Evolutionary conservation across 2,329 filamentous ascomycete genomes (phyloP).

Genomic region (Aschersonia sp.): DNA sequence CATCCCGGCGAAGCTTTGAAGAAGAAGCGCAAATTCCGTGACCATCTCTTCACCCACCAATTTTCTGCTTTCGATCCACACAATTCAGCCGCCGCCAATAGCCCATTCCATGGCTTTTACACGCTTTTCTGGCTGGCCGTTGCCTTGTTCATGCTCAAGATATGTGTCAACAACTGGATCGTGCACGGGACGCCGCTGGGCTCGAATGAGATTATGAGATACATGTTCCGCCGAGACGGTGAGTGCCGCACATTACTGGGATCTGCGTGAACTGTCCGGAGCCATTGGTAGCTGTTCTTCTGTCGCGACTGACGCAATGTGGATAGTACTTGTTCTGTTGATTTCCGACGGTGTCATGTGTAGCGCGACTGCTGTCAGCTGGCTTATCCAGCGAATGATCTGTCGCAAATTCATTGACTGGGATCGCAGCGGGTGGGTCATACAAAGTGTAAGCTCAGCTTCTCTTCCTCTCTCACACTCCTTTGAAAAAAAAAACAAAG

Average conservation of each 20-base stretch:
- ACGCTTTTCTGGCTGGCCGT: conserved; percentile 65
- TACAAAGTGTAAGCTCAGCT: conserved; percentile 43
- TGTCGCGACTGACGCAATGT: background rate
- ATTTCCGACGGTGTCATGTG: conserved; percentile 59
- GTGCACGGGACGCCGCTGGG: conserved; percentile 55
- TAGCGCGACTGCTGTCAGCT: conserved; percentile 47
- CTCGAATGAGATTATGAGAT: conserved; percentile 54
- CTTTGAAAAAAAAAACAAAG: no score
- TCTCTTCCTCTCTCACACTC: background rate
- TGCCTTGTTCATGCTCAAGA: conserved; percentile 48
- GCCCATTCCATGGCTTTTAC: conserved; percentile 66
- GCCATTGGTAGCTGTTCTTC: background rate
- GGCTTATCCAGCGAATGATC: conserved; percentile 48
- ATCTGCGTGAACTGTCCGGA: no score
- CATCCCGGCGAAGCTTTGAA: conserved; percentile 6
- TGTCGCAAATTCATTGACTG: conserved; percentile 47
- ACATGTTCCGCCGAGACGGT: conserved; percentile 45
- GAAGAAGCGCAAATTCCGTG: conserved; percentile 19
- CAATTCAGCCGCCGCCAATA: conserved; percentile 48
- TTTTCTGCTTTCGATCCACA: conserved; percentile 64
- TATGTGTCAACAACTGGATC: conserved; percentile 53
- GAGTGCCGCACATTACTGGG: conserved; percentile 4
- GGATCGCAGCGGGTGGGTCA: conserved; percentile 55
- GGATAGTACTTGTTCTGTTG: conserved; percentile 33
- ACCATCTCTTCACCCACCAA: conserved; percentile 54